Evolutionary conservation across 169 alveolate species (phyloP).

Genomic region (Plasmodium vivax): DNA sequence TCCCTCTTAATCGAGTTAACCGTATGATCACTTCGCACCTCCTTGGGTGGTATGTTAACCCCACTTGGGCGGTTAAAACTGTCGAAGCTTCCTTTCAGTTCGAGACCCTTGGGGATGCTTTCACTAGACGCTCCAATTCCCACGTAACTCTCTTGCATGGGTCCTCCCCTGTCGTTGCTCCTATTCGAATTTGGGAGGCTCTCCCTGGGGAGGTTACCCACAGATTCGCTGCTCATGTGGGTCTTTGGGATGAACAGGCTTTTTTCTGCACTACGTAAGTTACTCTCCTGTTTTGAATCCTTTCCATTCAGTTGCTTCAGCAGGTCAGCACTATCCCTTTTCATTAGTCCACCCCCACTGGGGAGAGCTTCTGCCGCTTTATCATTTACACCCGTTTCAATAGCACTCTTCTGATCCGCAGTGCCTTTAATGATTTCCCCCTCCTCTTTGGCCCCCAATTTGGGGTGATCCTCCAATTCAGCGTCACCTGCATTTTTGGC

Average conservation of each 20-base stretch:
- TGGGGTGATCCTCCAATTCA: not conserved
- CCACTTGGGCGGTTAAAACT: not conserved
- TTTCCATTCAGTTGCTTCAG: not conserved
- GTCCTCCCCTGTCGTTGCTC: not conserved
- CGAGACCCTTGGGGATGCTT: not conserved
- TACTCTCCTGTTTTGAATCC: not conserved
- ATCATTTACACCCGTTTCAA: not conserved
- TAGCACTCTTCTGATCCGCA: too few relatives aligned
- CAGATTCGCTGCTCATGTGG: not conserved
- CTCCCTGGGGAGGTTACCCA: not conserved
- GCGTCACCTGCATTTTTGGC: not conserved
- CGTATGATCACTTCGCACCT: not conserved
- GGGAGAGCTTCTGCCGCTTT: not conserved
- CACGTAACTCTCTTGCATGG: not conserved
- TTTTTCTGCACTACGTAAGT: not conserved
- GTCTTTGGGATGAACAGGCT: not conserved
- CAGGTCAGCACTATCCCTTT: not conserved
- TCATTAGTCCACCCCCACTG: not conserved
- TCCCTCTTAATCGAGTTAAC: not conserved
- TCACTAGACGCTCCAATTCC: not conserved
- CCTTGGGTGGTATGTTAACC: not conserved
- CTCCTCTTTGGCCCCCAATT: not conserved
- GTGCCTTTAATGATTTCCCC: not conserved
- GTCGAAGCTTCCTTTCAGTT: not conserved
- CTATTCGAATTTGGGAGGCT: not conserved